Evolutionary conservation across 2,329 filamentous ascomycete species (phyloP).

Genomic region (Mariannaea sp.): DNA sequence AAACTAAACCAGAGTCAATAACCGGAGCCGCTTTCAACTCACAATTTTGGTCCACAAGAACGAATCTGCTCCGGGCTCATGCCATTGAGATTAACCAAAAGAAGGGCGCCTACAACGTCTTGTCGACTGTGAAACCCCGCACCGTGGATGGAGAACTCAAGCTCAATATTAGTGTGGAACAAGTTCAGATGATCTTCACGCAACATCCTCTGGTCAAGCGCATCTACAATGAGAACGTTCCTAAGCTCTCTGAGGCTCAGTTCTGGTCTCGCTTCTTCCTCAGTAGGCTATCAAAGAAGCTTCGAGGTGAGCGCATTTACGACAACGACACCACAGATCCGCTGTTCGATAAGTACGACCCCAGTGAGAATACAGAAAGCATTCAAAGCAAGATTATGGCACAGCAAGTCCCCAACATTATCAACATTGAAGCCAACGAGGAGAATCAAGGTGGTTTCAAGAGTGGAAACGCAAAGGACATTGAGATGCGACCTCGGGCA

Average conservation of each 20-base stretch:
- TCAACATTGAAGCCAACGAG: constrained; percentile 93
- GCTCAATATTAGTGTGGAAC: constrained; percentile 85
- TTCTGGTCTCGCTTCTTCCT: constrained; percentile 97
- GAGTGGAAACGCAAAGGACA: constrained; percentile 82
- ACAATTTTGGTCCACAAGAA: constrained; percentile 93
- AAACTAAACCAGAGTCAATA: constrained; percentile 83
- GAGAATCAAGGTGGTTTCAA: constrained; percentile 86
- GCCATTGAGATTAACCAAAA: constrained; percentile 87
- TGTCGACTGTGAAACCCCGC: constrained; percentile 81
- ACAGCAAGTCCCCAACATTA: constrained; percentile 80
- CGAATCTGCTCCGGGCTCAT: constrained; percentile 84
- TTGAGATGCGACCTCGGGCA: constrained; percentile 82
- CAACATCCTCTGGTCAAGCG: constrained; percentile 90
- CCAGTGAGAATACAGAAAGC: constrained; percentile 66
- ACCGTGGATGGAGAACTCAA: constrained; percentile 62
- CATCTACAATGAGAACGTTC: constrained; percentile 92
- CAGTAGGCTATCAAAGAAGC: constrained; percentile 85
- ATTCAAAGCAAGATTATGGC: constrained; percentile 60
- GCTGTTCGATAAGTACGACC: constrained; percentile 85
- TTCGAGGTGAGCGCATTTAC: constrained; percentile 85
- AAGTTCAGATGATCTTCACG: constrained; percentile 89
- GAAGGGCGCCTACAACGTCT: constrained; percentile 89
- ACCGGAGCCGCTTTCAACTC: constrained; percentile 80
- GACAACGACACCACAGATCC: constrained; percentile 78
- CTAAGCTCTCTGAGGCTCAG: constrained; percentile 74